A percentile compares a stretch with the other conserved stretches of the same genome.
Evolutionary conservation across 768 basidiomycete species (phyloP).

Genomic region (Phylloporus arenicola): DNA sequence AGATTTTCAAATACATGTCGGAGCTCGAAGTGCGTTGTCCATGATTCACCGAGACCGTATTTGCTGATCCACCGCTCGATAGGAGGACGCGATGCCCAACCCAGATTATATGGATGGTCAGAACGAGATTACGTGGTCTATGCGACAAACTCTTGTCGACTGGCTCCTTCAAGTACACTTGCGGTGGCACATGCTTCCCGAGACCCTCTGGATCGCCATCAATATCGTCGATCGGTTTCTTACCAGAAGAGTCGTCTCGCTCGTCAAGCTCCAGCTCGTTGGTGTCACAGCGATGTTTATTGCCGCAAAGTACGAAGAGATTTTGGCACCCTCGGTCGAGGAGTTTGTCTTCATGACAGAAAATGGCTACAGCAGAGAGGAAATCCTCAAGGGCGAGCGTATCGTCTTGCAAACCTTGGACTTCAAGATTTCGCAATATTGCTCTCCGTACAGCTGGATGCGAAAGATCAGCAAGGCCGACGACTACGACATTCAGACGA

Average conservation of each 20-base stretch:
- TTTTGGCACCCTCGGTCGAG: slow-evolving; percentile 93
- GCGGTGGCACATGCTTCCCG: slow-evolving; percentile 97
- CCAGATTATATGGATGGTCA: slow-evolving; percentile 93
- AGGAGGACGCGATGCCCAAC: slow-evolving; percentile 87
- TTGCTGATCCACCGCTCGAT: slow-evolving; percentile 18
- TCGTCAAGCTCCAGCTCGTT: slow-evolving; percentile 91
- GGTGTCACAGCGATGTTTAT: slow-evolving; percentile 99
- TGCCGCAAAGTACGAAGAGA: slow-evolving; percentile 98
- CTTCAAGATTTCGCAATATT: slow-evolving; percentile 94
- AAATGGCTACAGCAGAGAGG: slow-evolving; percentile 87
- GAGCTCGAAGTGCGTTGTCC: slow-evolving; percentile 71
- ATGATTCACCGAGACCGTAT: background rate
- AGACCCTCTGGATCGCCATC: slow-evolving; percentile 98
- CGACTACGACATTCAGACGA: slow-evolving; percentile 96
- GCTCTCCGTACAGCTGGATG: slow-evolving; percentile 99
- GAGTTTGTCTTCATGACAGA: slow-evolving; percentile 99
- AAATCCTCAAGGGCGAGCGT: slow-evolving; percentile 96
- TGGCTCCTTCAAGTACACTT: slow-evolving; percentile 98
- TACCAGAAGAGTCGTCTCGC: slow-evolving; percentile 78
- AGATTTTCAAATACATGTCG: slow-evolving; percentile 95
- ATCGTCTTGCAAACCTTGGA: slow-evolving; percentile 94
- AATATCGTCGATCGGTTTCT: slow-evolving; percentile 95
- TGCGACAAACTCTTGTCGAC: slow-evolving; percentile 96
- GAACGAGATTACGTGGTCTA: slow-evolving; percentile 86
- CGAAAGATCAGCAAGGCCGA: slow-evolving; percentile 97